These are phyloP conservation scores for Boletus subcaerulescens DNA, from an alignment of 768 basidiomycete genomes.

Conservation along the genomic window DNA sequence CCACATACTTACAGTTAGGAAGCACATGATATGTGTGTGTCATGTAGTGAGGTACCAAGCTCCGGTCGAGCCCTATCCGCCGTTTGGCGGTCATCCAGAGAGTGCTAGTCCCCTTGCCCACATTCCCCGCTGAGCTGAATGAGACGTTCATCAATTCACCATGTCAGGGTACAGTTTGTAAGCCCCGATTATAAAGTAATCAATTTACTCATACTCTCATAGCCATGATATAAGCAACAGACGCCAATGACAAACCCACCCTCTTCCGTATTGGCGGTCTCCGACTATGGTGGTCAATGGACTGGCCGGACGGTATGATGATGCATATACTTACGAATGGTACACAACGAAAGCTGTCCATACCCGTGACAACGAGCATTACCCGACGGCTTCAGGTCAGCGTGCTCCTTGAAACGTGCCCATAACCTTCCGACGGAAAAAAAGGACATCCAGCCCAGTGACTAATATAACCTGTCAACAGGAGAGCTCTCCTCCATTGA, in stretches of 20 bases:
- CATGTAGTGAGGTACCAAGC: background rate
- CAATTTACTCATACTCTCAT: background rate
- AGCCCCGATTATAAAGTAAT: background rate
- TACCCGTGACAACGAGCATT: background rate
- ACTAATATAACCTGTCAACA: background rate
- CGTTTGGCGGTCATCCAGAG: no score
- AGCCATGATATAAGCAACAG: background rate
- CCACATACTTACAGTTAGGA: background rate
- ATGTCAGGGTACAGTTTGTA: background rate
- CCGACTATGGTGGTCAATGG: background rate
- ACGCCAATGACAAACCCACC: background rate
- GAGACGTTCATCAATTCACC: background rate
- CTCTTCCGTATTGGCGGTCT: background rate
- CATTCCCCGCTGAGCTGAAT: background rate
- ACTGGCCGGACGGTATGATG: no score
- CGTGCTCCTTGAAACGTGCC: background rate
- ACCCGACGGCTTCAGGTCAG: background rate
- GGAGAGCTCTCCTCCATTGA: background rate
- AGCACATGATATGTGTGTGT: constrained; percentile 9
- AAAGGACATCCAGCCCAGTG: background rate
- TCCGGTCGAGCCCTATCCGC: background rate
- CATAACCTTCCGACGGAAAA: background rate
- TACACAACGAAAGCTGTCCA: no score
- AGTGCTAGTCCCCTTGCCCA: background rate
- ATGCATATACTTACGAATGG: background rate